A percentile compares a stretch with the other conserved stretches of the same genome.
Conservation (phyloP, 352 stramenopile genomes). For the Pythium phragmitis region DNA sequence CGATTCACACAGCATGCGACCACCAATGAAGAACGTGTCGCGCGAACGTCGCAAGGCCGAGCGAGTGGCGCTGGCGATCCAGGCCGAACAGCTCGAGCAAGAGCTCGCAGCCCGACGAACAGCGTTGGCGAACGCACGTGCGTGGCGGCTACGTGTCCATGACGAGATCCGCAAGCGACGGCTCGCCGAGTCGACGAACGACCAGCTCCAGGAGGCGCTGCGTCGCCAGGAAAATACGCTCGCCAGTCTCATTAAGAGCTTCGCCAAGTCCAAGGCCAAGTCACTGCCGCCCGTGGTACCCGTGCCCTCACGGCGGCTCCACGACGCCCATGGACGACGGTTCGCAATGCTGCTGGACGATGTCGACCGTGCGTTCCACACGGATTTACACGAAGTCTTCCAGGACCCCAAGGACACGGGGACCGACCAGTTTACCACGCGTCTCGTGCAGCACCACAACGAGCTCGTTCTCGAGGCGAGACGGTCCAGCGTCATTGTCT, state of each 20-base stretch:
- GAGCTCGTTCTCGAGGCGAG: conserved; percentile 5
- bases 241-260: neutral
- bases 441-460: neutral
- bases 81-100: neutral
- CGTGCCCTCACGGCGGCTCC: neutral
- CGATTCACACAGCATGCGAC: neutral
- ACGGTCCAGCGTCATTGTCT: neutral
- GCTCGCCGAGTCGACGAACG: conserved; percentile 1
- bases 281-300: neutral
- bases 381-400: neutral
- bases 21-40: conserved; percentile 11
- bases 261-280: neutral
- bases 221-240: neutral
- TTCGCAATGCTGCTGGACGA: conserved; percentile 3
- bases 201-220: neutral
- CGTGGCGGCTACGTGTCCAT: neutral
- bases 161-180: conserved; percentile 6
- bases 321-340: conserved; percentile 5
- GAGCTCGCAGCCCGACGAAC: neutral
- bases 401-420: neutral
- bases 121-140: neutral
- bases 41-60: conserved; percentile 10
- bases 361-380: conserved; percentile 4
- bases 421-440: neutral
- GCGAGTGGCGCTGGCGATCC: neutral